Evolutionary conservation across 2,329 filamentous ascomycete species (phyloP).

Genomic region (Beauveria sp.): DNA sequence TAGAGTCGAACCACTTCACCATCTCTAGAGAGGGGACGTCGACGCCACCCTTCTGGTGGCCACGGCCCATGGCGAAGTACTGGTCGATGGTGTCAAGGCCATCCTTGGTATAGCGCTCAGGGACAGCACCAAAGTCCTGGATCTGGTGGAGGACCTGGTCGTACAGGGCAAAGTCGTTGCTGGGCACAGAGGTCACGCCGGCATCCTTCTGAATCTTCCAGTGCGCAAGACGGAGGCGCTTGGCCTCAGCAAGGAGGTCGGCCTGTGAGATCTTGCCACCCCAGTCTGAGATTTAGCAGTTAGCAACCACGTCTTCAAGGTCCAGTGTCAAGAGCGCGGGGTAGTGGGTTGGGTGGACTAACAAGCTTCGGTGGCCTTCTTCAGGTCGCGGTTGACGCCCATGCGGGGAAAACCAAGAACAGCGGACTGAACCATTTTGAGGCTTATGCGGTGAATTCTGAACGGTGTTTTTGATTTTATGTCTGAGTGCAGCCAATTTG

Average conservation of each 20-base stretch:
- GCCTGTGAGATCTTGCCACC: slow-evolving; percentile 86
- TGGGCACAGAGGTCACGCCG: slow-evolving; percentile 94
- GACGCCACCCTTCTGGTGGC: slow-evolving; percentile 88
- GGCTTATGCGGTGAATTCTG: slow-evolving; percentile 21
- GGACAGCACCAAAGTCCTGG: slow-evolving; percentile 89
- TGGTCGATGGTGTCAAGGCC: slow-evolving; percentile 83
- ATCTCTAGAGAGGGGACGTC: slow-evolving; percentile 96
- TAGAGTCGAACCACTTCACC: slow-evolving; percentile 99
- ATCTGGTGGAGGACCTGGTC: slow-evolving; percentile 97
- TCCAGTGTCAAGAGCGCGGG: background rate
- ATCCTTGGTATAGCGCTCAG: slow-evolving; percentile 88
- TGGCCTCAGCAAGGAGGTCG: slow-evolving; percentile 88
- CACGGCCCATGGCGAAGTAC: slow-evolving; percentile 99
- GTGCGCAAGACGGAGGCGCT: slow-evolving; percentile 92
- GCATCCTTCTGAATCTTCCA: slow-evolving; percentile 99
- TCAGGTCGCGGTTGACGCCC: slow-evolving; percentile 96
- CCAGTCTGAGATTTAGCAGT: slow-evolving; percentile 51
- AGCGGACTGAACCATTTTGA: slow-evolving; percentile 58
- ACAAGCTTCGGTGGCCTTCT: slow-evolving; percentile 98
- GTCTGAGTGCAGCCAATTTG: background rate
- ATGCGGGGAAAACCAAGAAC: slow-evolving; percentile 98
- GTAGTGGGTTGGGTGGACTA: slow-evolving; percentile 23
- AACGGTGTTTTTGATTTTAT: background rate
- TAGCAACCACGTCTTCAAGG: background rate
- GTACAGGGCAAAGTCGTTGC: slow-evolving; percentile 99